Evolutionary conservation across 2,329 filamentous ascomycete species (phyloP).

Genomic region (Alternaria sp.): DNA sequence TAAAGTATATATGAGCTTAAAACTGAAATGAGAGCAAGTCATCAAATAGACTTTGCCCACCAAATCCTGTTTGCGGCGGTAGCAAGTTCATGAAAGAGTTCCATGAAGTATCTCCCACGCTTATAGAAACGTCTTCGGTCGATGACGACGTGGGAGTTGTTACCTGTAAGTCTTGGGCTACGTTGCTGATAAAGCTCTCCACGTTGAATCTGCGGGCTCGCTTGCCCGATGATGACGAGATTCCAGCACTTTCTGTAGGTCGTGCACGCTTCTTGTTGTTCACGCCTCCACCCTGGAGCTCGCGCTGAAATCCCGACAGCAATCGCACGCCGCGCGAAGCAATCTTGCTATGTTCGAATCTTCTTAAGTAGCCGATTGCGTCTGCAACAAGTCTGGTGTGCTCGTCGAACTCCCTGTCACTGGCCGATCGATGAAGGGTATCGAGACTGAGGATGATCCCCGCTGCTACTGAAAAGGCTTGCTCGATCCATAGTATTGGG

Average conservation of each 20-base stretch:
- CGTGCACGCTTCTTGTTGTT: constrained; percentile 7
- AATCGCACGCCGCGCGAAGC: constrained; percentile 21
- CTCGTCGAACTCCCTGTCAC: constrained; percentile 14
- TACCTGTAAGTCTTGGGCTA: constrained; percentile 13
- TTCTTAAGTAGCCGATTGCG: constrained; percentile 14
- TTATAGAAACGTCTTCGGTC: neutral
- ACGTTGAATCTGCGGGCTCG: constrained; percentile 9
- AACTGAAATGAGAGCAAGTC: constrained; percentile 13
- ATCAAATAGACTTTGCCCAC: constrained; percentile 16
- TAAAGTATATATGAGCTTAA: constrained; percentile 15
- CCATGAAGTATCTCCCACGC: constrained; percentile 2
- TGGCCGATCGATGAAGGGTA: constrained; percentile 38
- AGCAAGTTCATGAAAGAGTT: constrained; percentile 9
- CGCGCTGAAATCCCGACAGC: constrained; percentile 10
- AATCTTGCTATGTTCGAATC: constrained; percentile 16
- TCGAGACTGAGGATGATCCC: constrained; percentile 50
- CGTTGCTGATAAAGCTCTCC: constrained; percentile 9
- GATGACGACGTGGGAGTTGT: neutral
- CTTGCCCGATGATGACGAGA: neutral
- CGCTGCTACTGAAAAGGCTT: constrained; percentile 51
- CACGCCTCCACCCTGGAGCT: constrained; percentile 1
- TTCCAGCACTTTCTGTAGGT: neutral
- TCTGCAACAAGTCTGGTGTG: constrained; percentile 12
- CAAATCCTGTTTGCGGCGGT: constrained; percentile 15
- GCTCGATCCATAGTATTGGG: constrained; percentile 50